Base-by-base conservation (phyloP, 345 rosid genomes). In the Dipteronia sinensis region DNA sequence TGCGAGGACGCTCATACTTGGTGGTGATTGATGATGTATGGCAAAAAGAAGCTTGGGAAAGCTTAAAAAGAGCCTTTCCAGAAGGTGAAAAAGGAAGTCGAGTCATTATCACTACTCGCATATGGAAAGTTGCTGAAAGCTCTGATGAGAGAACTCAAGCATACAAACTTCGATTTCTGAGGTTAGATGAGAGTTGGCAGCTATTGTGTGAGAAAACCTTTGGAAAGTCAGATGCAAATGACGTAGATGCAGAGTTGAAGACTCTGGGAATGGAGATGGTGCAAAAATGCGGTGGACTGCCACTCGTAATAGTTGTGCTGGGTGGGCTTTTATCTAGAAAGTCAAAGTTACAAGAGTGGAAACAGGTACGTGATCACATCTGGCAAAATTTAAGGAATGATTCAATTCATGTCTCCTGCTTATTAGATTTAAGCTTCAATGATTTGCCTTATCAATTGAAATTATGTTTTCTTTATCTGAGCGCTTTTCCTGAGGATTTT, bases 11-110 rank as follows among this genome's bases (percentile, higher is more conserved):
- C 34, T 67, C 72, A 0, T 79, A 76, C 44, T 20, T 82, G 59
- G 58, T 82, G 22, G 78, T 82, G 49, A 66, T 82, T 74, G 85
- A 82, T 68, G 85, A 72, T 34, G 65, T 82, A n/a, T 82, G 85
- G 85, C 61, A 67, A 11, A 69, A 40, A 3, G 27, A 42, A 25
- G 85, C 72, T 17, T 79, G 85, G 85, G 69, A 61, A 47, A 59
- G 75, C 19, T 61, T 82, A 2, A 17, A 20, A 10, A 44, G 69
- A 69, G 85, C 85, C n/a, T 79, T 82, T 15, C 85, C 82, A 0
- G 68, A 65, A 1, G 25, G 65, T 40, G 61, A 19, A 7, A 78
- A 79, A 2, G 85, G 82, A 51, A 82, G 82, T 63, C 79, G 80
- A 72, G 47, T 82, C 63, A 61, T 82, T 73, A 73, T 82, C 2